phyloP scores from a whole-genome alignment of 2,329 filamentous ascomycete genomes.

The Emericellopsis atlantica region DNA sequence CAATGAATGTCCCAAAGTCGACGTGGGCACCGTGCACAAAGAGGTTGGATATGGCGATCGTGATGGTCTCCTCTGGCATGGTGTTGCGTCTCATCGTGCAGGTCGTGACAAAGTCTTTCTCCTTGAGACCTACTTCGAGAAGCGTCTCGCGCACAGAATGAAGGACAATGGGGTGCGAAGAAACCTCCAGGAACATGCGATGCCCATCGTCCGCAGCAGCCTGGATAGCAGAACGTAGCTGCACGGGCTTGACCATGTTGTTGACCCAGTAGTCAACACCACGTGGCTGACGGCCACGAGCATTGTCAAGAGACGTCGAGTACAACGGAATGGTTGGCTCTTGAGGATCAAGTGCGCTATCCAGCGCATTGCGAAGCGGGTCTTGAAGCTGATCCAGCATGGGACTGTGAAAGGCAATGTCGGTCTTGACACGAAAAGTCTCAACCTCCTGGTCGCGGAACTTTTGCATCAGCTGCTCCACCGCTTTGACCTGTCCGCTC shows the following conservation, averaged over 20 bases:
- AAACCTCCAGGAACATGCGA: conserved; percentile 4
- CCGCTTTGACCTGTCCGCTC: conserved; percentile 1
- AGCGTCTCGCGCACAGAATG: conserved; percentile 5
- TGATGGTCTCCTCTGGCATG: background rate
- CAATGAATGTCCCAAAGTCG: background rate
- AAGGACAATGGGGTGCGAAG: conserved; percentile 3
- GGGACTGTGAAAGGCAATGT: conserved; percentile 6
- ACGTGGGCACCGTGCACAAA: background rate
- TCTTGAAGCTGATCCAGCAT: conserved; percentile 1
- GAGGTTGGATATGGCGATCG: background rate
- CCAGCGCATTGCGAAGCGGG: background rate
- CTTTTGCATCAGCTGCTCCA: background rate
- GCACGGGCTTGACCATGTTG: conserved; percentile 6
- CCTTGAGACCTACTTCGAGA: background rate
- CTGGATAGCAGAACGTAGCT: conserved; percentile 2
- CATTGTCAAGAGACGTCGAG: conserved; percentile 3
- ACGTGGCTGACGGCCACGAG: conserved; percentile 1
- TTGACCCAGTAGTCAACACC: conserved; percentile 5
- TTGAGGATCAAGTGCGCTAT: background rate
- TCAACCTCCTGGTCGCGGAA: background rate
- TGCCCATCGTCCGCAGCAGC: conserved; percentile 3
- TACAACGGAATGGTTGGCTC: conserved; percentile 1
- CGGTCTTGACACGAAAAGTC: conserved; percentile 3
- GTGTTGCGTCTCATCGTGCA: background rate
- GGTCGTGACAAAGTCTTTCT: background rate